These are phyloP conservation scores for Ceratopteris richardii DNA, from an alignment of 75 land plant species.

Conservation along the genomic window DNA sequence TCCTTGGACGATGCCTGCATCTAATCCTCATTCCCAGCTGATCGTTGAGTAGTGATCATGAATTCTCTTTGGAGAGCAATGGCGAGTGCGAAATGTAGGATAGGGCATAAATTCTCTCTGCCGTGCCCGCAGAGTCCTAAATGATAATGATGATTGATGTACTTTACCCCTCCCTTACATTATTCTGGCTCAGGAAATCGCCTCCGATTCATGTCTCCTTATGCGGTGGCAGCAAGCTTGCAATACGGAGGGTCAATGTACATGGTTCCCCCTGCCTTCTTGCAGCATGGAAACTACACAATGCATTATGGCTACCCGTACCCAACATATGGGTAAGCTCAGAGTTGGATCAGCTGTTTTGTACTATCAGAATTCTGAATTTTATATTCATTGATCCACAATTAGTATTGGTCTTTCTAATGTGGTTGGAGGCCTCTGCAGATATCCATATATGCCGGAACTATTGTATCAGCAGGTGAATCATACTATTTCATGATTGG, in stretches of 20 bases:
- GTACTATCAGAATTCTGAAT: no score
- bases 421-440: no score
- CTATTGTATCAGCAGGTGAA: slow-evolving; percentile 11
- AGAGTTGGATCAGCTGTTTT: not conserved
- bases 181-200: slow-evolving; percentile 30
- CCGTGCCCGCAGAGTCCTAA: not conserved
- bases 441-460: slow-evolving; percentile 9
- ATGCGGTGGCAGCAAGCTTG: slow-evolving; percentile 19
- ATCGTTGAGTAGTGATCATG: slow-evolving; percentile 3
- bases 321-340: slow-evolving; percentile 12
- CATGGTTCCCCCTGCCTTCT: slow-evolving; percentile 18
- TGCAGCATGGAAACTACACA: slow-evolving; percentile 11
- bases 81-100: not conserved
- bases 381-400: no score
- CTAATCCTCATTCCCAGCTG: no score
- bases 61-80: not conserved
- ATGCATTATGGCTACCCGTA: slow-evolving; percentile 6
- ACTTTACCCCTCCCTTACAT: slow-evolving; percentile 2
- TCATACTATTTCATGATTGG: not conserved
- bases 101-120: not conserved
- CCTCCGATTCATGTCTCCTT: slow-evolving; percentile 29
- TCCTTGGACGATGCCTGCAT: no score
- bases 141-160: slow-evolving; percentile 10
- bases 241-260: slow-evolving; percentile 30
- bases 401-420: no score